Conservation (phyloP, 2,329 filamentous ascomycete species). For the Mariannaea elegans region DNA sequence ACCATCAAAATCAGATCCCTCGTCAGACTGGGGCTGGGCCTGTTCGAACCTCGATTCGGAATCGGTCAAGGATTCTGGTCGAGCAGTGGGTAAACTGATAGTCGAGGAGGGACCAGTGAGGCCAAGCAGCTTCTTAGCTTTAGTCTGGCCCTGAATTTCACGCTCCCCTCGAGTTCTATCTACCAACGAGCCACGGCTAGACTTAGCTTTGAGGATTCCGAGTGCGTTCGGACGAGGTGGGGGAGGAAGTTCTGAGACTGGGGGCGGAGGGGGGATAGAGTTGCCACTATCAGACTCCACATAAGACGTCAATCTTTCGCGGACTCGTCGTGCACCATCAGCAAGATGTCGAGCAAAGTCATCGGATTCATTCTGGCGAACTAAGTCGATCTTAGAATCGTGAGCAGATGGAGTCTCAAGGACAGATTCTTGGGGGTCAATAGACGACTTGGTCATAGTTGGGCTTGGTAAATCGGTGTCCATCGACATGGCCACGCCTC, state of each 20-base stretch:
- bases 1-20: slow-evolving; percentile 35
- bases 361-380: slow-evolving; percentile 62
- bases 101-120: slow-evolving; percentile 57
- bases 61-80: slow-evolving; percentile 42
- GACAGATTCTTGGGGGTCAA: slow-evolving; percentile 24
- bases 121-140: slow-evolving; percentile 70
- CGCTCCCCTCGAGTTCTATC: slow-evolving; percentile 55
- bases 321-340: slow-evolving; percentile 73
- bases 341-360: slow-evolving; percentile 80
- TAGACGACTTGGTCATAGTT: slow-evolving; percentile 29
- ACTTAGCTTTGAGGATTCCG: slow-evolving; percentile 71
- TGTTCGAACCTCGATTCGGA: slow-evolving; percentile 14
- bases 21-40: slow-evolving; percentile 28
- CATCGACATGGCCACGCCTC: slow-evolving; percentile 38
- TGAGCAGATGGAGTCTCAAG: slow-evolving; percentile 9
- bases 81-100: slow-evolving; percentile 51
- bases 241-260: slow-evolving; percentile 52
- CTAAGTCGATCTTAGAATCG: slow-evolving; percentile 42
- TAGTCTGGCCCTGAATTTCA: slow-evolving; percentile 54
- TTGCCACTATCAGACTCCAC: slow-evolving; percentile 67
- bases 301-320: slow-evolving; percentile 76
- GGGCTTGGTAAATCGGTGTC: slow-evolving; percentile 35
- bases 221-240: slow-evolving; percentile 63
- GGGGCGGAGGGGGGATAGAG: slow-evolving; percentile 35
- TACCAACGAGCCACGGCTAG: slow-evolving; percentile 72